These are phyloP conservation scores for Leccinum longicurvipes DNA, from an alignment of 768 basidiomycete species.

Conservation along the genomic window DNA sequence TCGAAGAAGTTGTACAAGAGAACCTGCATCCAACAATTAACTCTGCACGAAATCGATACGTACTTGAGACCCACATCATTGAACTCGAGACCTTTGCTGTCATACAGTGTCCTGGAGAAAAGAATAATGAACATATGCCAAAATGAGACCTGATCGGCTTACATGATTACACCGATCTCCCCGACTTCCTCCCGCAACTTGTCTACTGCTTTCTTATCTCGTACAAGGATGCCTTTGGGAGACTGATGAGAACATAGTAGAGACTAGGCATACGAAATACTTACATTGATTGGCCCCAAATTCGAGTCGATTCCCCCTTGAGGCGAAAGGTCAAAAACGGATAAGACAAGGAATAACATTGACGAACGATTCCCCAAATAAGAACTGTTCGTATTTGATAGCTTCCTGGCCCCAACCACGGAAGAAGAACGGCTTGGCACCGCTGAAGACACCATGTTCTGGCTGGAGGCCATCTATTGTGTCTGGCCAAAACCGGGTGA, in stretches of 20 bases:
- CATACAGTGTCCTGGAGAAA: constrained; percentile 28
- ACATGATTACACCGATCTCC: constrained; percentile 59
- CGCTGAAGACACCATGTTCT: constrained; percentile 55
- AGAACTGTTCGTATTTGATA: constrained; percentile 51
- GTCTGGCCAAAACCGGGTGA: constrained; percentile 59
- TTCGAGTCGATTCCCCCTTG: constrained; percentile 47
- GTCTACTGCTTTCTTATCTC: constrained; percentile 51
- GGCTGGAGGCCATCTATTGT: constrained; percentile 56
- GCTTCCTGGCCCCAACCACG: constrained; percentile 43
- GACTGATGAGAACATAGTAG: not conserved
- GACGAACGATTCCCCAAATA: constrained; percentile 47
- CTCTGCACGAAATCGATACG: not conserved
- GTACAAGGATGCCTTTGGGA: constrained; percentile 61
- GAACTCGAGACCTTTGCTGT: constrained; percentile 31
- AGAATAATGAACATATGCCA: not conserved
- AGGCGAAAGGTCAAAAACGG: constrained; percentile 9
- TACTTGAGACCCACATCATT: constrained; percentile 11
- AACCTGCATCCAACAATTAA: constrained; percentile 41
- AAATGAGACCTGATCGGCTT: constrained; percentile 10
- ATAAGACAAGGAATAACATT: not conserved
- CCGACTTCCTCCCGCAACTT: constrained; percentile 51
- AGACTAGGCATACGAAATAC: not conserved
- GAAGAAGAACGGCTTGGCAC: constrained; percentile 58
- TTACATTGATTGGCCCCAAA: constrained; percentile 67
- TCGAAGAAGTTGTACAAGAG: constrained; percentile 74